Evolutionary conservation across 169 alveolate species (phyloP).

Genomic region (Plasmodium berghei): DNA sequence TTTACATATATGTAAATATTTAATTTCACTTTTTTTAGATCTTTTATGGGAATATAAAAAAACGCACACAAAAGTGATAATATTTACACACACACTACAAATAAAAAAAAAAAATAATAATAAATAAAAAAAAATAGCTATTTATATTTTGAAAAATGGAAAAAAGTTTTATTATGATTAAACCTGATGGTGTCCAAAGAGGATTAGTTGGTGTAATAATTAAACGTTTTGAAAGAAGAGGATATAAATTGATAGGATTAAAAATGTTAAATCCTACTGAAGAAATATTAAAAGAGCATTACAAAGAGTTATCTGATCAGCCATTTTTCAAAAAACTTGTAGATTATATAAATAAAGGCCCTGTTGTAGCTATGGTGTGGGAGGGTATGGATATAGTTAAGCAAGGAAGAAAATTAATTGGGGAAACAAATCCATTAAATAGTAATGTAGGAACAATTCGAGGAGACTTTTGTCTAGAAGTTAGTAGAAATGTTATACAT

Average conservation of each 20-base stretch:
- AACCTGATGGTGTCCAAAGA: constrained; percentile 99
- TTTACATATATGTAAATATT: too few species aligned
- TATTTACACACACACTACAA: too few species aligned
- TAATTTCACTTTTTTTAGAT: too few species aligned
- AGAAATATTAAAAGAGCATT: constrained; percentile 94
- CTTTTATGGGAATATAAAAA: too few species aligned
- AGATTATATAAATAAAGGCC: constrained; percentile 94
- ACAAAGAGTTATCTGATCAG: constrained; percentile 94
- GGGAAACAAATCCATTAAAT: constrained; percentile 93
- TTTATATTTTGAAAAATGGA: constrained; percentile 68
- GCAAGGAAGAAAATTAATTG: constrained; percentile 95
- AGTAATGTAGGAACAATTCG: constrained; percentile 91
- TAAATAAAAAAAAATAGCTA: too few species aligned
- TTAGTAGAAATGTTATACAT: constrained; percentile 95
- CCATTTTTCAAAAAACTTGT: constrained; percentile 95
- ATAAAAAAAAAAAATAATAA: too few species aligned
- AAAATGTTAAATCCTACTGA: constrained; percentile 91
- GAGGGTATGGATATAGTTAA: constrained; percentile 96
- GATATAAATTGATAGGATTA: constrained; percentile 95
- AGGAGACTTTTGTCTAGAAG: constrained; percentile 95
- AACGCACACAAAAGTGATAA: too few species aligned
- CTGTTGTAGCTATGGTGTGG: constrained; percentile 98
- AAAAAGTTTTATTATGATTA: constrained; percentile 97
- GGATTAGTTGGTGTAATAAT: constrained; percentile 96
- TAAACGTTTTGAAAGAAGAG: constrained; percentile 95